A percentile compares a stretch with the other conserved stretches of the same genome.
These are phyloP conservation scores for Salix suchowensis DNA, from an alignment of 345 rosid genomes.

Conservation along the genomic window DNA sequence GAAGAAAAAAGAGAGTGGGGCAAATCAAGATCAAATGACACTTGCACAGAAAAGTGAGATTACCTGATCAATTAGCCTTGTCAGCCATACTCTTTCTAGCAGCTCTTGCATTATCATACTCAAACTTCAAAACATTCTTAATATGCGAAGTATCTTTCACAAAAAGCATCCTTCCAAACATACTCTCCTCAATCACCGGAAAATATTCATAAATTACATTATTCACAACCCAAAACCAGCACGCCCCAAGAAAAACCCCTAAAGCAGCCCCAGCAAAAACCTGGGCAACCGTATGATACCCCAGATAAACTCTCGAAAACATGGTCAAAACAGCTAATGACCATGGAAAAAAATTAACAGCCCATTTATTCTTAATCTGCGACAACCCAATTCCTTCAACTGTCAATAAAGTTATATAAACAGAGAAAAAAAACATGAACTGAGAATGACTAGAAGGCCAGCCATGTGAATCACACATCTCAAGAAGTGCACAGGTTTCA, in stretches of 20 bases:
- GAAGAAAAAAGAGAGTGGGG: neutral
- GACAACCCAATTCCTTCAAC: constrained; percentile 58
- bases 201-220: constrained; percentile 42
- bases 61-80: constrained; percentile 45
- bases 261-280: constrained; percentile 74
- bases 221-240: constrained; percentile 87
- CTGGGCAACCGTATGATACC: constrained; percentile 83
- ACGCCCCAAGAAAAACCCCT: constrained; percentile 56
- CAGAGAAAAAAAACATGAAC: constrained; percentile 86
- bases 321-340: constrained; percentile 61
- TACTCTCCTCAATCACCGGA: constrained; percentile 74
- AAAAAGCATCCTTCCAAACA: constrained; percentile 62
- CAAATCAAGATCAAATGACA: neutral
- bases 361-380: constrained; percentile 47
- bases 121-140: constrained; percentile 75
- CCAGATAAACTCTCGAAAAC: constrained; percentile 91
- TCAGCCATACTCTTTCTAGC: constrained; percentile 47
- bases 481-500: constrained; percentile 70
- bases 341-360: constrained; percentile 50
- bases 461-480: constrained; percentile 94
- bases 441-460: constrained; percentile 97
- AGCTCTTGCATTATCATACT: constrained; percentile 87
- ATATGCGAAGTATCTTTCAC: constrained; percentile 96
- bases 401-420: constrained; percentile 51
- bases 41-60: neutral